Percentiles rank a stretch among this genome's conserved stretches.
These are phyloP conservation scores for Cocos nucifera DNA, from an alignment of 176 grass and related monocot genomes.

Conservation along the genomic window DNA sequence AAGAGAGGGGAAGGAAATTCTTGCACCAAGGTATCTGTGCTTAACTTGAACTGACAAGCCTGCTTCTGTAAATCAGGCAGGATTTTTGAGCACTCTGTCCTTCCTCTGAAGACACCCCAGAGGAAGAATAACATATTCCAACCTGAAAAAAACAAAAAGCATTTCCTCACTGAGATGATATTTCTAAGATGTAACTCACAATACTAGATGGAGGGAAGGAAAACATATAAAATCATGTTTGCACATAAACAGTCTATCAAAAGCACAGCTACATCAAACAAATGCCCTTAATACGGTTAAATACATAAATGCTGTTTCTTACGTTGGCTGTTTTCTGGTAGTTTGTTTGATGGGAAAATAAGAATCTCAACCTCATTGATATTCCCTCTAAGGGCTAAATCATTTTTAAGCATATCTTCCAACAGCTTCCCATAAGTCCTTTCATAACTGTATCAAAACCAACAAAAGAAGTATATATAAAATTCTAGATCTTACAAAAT, in stretches of 20 bases:
- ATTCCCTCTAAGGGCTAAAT: constrained; percentile 65
- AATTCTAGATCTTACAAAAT: neutral
- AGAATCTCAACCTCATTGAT: constrained; percentile 68
- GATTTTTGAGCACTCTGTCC: constrained; percentile 19
- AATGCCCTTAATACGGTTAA: too few species aligned
- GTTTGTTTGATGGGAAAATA: constrained; percentile 77
- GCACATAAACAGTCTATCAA: neutral
- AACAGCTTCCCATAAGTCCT: constrained; percentile 76
- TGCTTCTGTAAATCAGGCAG: constrained; percentile 23
- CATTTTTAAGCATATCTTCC: constrained; percentile 78
- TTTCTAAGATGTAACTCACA: neutral
- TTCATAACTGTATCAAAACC: constrained; percentile 58
- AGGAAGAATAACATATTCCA: constrained; percentile 97
- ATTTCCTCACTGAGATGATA: constrained; percentile 11
- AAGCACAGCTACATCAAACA: neutral
- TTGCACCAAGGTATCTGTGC: constrained; percentile 6
- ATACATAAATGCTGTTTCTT: constrained; percentile 21
- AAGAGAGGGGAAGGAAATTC: constrained; percentile 20
- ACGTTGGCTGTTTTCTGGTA: constrained; percentile 80
- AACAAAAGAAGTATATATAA: too few species aligned
- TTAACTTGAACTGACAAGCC: constrained; percentile 21
- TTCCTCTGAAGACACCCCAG: constrained; percentile 78
- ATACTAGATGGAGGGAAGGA: neutral
- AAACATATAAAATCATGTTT: too few species aligned
- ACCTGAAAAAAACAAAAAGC: constrained; percentile 44